Percentiles rank a stretch among this genome's conserved stretches.
Conservation (phyloP, 108 stramenopile genomes). For the Pseudonitzschia delicatissima region DNA sequence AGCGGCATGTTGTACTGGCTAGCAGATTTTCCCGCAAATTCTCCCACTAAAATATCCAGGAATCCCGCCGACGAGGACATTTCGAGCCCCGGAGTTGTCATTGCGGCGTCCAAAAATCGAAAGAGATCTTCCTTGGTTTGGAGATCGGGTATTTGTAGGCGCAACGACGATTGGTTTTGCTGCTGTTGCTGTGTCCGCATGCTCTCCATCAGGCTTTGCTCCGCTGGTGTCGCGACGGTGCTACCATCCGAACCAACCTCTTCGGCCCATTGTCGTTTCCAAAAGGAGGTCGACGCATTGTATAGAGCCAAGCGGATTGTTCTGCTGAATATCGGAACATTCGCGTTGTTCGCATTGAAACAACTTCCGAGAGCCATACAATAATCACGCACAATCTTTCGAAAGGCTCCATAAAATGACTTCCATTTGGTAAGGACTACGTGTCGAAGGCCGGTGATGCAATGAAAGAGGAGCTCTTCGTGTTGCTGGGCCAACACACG, state of each 20-base stretch:
- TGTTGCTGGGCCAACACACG: slow-evolving; percentile 25
- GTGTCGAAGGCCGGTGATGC: slow-evolving; percentile 69
- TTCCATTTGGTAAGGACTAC: slow-evolving; percentile 63
- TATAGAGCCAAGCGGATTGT: slow-evolving; percentile 60
- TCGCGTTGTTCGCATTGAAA: slow-evolving; percentile 3
- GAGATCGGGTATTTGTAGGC: slow-evolving; percentile 12
- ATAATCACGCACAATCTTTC: slow-evolving; percentile 49
- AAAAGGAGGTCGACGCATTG: slow-evolving; percentile 60
- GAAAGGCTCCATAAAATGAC: slow-evolving; percentile 28
- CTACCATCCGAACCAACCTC: slow-evolving; percentile 10
- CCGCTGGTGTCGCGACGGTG: slow-evolving; percentile 20
- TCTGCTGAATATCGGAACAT: slow-evolving; percentile 20
- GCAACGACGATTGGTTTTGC: slow-evolving; percentile 6
- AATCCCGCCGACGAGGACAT: slow-evolving; percentile 44
- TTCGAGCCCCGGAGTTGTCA: slow-evolving; percentile 23
- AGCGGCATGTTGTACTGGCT: slow-evolving; percentile 61
- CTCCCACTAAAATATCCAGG: slow-evolving; percentile 53
- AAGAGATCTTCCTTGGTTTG: slow-evolving; percentile 19
- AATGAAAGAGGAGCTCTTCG: slow-evolving; percentile 80
- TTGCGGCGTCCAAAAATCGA: slow-evolving; percentile 14
- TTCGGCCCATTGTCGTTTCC: slow-evolving; percentile 72
- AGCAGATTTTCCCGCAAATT: slow-evolving; percentile 73
- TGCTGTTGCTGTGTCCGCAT: slow-evolving; percentile 16
- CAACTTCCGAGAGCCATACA: slow-evolving; percentile 50
- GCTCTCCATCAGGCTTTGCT: slow-evolving; percentile 26